Evolutionary conservation across 2,329 filamentous ascomycete species (phyloP), one percentile per base, ranked within the genome.

Genomic region (Phaeosphaeria sp.): DNA sequence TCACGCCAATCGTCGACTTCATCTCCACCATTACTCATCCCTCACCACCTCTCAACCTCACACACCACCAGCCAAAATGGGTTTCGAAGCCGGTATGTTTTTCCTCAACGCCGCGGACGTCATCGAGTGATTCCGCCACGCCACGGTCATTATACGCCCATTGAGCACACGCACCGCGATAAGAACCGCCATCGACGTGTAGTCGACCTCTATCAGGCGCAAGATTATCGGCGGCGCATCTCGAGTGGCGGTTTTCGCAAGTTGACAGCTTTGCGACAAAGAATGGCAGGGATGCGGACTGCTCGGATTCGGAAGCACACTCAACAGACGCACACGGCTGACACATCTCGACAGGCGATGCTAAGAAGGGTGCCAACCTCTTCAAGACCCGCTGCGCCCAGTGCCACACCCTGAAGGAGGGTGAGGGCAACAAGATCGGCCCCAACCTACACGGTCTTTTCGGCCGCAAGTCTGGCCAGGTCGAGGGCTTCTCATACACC

Each of bases 351-450:
- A 63, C 77, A 97, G 93, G 93, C 86, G 93, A 97, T 82, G 77
- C 85, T 77, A 93, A 93, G 86, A 97, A 97, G 91, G 94, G 94
- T 87, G 94, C 93, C 83, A 91, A 90, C 86, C 92, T 98, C 80
- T 98, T 98, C 92, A 97, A 97, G 87, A 98, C 93, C 72, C 90
- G 95, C 81, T 99, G 95, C 86, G 91, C 92, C 71, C 93, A 97
- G 86, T 99, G 95, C 91, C 95, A 99, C 87, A 98, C 92, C 82
- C 85, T 97, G 80, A 93, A 96, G 83, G 86, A 85, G 66, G 90
- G 86, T 75, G 95, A 94, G 83, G 88, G 88, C 83, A 96, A 97
- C 92, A 98, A 98, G 90, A 92, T 97, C 82, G 95, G 95, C 79
- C 95, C 95, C 77, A 93, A 93, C 80, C 89, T 99, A 74, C 89